A percentile compares a stretch with the other conserved stretches of the same genome.
phyloP scores from a whole-genome alignment of 106 monocot genomes.

The Platanthera zijinensis region DNA sequence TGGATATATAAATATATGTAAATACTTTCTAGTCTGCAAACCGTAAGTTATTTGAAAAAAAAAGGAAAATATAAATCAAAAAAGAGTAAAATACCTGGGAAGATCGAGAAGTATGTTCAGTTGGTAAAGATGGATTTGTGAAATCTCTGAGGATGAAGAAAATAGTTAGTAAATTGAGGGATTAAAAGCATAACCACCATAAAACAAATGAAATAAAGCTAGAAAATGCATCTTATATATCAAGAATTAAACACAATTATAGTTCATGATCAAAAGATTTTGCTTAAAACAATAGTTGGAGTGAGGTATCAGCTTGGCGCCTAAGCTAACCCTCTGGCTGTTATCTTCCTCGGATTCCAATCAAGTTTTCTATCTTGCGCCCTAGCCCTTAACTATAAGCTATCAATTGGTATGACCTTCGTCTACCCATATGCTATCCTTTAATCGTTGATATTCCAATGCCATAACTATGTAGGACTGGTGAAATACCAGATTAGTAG shows the following conservation, averaged over 20 bases:
- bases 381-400: too few species aligned
- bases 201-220: background rate
- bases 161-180: background rate
- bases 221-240: background rate
- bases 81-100: slow-evolving; percentile 25
- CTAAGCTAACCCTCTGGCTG: too few species aligned
- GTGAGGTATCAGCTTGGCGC: background rate
- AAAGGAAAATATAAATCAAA: background rate
- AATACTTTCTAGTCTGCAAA: background rate
- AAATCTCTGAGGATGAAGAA: slow-evolving; percentile 28
- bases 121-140: slow-evolving; percentile 43
- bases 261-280: background rate
- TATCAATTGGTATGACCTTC: too few species aligned
- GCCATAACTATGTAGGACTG: too few species aligned
- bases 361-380: too few species aligned
- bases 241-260: background rate
- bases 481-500: too few species aligned
- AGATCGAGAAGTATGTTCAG: slow-evolving; percentile 41
- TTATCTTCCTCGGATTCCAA: too few species aligned
- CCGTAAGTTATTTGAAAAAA: slow-evolving; percentile 1
- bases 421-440: too few species aligned
- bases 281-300: background rate
- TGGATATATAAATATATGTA: background rate
- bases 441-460: too few species aligned
- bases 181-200: background rate